These are phyloP conservation scores for Candida labiduridarum DNA, from an alignment of 1,139 yeast species.

Conservation along the genomic window DNA sequence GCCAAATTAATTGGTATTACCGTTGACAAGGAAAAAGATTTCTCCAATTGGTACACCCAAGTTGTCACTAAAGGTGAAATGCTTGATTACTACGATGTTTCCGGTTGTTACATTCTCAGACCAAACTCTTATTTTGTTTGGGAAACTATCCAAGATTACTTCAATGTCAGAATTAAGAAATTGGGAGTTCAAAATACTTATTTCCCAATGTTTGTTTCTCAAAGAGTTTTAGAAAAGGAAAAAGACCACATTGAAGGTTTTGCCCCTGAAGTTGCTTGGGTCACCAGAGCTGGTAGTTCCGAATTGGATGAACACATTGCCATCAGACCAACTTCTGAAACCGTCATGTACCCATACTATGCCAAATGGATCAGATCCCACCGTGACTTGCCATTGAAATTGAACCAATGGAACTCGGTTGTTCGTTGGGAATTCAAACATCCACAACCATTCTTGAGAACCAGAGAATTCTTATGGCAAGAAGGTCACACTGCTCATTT, in stretches of 20 bases:
- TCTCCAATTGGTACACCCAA: slow-evolving; percentile 97
- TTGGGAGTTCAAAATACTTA: slow-evolving; percentile 94
- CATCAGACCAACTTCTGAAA: slow-evolving; percentile 98
- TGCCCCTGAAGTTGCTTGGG: slow-evolving; percentile 99
- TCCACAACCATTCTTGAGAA: slow-evolving; percentile 98
- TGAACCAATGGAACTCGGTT: slow-evolving; percentile 99
- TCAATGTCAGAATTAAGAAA: slow-evolving; percentile 76
- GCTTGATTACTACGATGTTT: slow-evolving; percentile 97
- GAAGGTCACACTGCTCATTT: slow-evolving; percentile 99
- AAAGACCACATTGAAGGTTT: slow-evolving; percentile 99
- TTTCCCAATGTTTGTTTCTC: slow-evolving; percentile 98
- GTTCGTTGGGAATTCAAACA: slow-evolving; percentile 99
- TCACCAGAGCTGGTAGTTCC: slow-evolving; percentile 90
- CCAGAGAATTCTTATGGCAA: slow-evolving; percentile 99
- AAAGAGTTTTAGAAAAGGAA: slow-evolving; percentile 91
- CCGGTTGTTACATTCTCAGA: slow-evolving; percentile 97
- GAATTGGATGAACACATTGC: slow-evolving; percentile 98
- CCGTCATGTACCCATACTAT: slow-evolving; percentile 99
- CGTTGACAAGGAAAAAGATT: slow-evolving; percentile 87
- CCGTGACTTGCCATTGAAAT: slow-evolving; percentile 93
- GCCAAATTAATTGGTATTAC: slow-evolving; percentile 96
- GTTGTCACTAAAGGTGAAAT: slow-evolving; percentile 94
- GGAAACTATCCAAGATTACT: slow-evolving; percentile 92
- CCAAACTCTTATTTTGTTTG: slow-evolving; percentile 94
- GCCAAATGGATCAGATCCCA: slow-evolving; percentile 99